Percentiles rank a stretch among this genome's conserved stretches.
Evolutionary conservation across 129 eudicot genomes (phyloP).

Genomic region (Lactuca saligna): DNA sequence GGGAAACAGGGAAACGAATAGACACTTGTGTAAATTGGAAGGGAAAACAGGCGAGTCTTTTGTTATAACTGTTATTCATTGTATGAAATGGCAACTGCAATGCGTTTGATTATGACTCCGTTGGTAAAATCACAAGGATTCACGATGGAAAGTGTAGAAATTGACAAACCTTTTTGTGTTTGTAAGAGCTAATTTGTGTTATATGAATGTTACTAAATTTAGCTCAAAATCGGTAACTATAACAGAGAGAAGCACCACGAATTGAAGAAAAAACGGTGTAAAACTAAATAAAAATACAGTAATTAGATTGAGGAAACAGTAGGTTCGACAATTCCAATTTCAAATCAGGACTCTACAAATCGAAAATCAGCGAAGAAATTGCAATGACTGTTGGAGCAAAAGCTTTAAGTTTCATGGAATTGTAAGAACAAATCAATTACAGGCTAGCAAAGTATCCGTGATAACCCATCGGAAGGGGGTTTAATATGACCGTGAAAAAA

Average conservation of each 20-base stretch:
- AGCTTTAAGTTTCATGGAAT: not conserved
- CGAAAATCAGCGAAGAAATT: slow-evolving; percentile 1
- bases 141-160: not conserved
- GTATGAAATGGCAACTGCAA: not conserved
- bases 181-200: slow-evolving; percentile 15
- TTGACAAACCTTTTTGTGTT: slow-evolving; percentile 5
- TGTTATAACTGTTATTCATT: too few species aligned
- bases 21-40: not conserved
- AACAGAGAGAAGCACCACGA: not conserved
- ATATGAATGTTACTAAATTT: slow-evolving; percentile 11
- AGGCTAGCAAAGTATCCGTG: not conserved
- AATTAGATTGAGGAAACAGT: not conserved
- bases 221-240: slow-evolving; percentile 1
- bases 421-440: not conserved
- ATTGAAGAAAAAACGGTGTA: not conserved
- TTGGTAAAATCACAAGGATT: slow-evolving; percentile 3
- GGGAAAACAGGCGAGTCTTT: not conserved
- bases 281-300: not conserved
- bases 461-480: slow-evolving; percentile 9
- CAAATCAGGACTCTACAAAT: not conserved
- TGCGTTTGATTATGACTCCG: slow-evolving; percentile 17
- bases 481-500: slow-evolving; percentile 12
- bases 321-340: not conserved
- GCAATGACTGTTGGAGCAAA: not conserved
- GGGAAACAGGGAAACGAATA: slow-evolving; percentile 2